phyloP scores from a whole-genome alignment of 208 protist species.

The Trypanosoma brucei region DNA sequence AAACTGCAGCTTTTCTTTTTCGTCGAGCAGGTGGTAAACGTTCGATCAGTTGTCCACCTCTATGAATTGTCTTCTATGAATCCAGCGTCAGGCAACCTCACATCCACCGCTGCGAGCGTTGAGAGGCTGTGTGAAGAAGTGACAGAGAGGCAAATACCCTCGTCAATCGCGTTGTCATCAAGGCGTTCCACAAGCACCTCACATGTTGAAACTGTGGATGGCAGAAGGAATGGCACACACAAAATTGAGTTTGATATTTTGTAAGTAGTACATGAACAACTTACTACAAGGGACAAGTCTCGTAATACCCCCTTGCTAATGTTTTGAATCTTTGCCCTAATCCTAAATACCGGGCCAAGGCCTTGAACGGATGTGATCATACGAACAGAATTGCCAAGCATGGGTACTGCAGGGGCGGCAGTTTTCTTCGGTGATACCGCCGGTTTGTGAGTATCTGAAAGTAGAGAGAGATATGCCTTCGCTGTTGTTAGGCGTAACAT shows the following conservation, averaged over 20 bases:
- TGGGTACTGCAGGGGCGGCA: slow-evolving; percentile 1
- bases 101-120: slow-evolving; percentile 60
- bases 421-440: neutral
- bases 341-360: slow-evolving; percentile 88
- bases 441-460: slow-evolving; percentile 29
- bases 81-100: slow-evolving; percentile 80
- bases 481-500: slow-evolving; percentile 82
- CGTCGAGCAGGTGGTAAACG: no score
- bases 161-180: slow-evolving; percentile 50
- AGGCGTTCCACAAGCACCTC: slow-evolving; percentile 60
- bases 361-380: slow-evolving; percentile 76
- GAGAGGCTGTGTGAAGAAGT: slow-evolving; percentile 14
- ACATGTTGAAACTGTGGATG: slow-evolving; percentile 48
- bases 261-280: slow-evolving; percentile 54
- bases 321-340: slow-evolving; percentile 84
- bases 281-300: slow-evolving; percentile 60
- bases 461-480: slow-evolving; percentile 79
- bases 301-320: slow-evolving; percentile 38
- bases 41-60: neutral
- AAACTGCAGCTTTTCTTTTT: no score
- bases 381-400: slow-evolving; percentile 7
- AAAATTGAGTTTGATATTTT: slow-evolving; percentile 40
- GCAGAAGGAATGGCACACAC: slow-evolving; percentile 60
- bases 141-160: slow-evolving; percentile 60
- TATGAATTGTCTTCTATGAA: slow-evolving; percentile 25